Conservation (phyloP, 306 rosid species). For the Quercus alba region DNA sequence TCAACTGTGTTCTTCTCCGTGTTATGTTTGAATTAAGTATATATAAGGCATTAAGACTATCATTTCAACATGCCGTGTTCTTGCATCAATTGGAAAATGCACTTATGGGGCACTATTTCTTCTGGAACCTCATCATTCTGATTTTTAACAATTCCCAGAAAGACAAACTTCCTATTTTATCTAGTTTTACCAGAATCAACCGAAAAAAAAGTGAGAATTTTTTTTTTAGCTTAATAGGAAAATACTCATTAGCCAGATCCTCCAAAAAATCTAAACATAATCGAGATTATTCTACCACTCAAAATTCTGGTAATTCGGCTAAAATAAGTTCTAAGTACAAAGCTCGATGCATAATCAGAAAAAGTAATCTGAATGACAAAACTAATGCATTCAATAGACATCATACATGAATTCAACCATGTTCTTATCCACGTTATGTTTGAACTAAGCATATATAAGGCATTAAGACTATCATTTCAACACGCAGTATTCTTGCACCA, state of each 20-base stretch:
- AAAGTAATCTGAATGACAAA: no score
- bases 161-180: neutral
- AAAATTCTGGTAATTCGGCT: neutral
- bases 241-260: no score
- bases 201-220: neutral
- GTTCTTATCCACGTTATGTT: neutral
- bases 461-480: neutral
- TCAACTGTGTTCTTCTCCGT: neutral
- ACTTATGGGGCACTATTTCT: neutral
- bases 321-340: neutral
- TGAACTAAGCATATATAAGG: neutral
- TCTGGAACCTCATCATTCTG: neutral
- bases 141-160: neutral
- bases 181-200: neutral
- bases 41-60: neutral
- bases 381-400: no score
- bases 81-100: no score
- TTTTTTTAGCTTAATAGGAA: no score
- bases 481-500: no score
- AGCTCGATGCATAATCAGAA: neutral
- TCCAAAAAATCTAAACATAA: no score
- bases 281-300: neutral
- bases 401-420: no score
- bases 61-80: neutral
- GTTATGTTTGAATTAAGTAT: neutral